Conservation (phyloP, 306 rosid species). For the Pterocarpus macrocarpus region DNA sequence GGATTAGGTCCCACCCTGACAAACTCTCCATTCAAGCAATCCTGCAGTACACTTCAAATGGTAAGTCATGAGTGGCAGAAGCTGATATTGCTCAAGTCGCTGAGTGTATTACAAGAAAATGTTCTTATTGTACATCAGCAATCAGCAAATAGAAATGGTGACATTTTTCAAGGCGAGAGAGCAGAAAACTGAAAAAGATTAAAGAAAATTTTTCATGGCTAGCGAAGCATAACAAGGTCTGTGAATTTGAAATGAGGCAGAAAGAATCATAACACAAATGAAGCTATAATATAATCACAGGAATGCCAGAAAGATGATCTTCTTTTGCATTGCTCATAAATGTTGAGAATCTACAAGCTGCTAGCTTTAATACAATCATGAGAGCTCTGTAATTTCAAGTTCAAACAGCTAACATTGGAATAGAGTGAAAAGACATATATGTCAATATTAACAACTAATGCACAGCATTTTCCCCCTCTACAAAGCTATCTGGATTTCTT, state of each 20-base stretch:
- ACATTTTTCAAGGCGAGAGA: not conserved
- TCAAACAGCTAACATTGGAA: not conserved
- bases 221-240: not conserved
- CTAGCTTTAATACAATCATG: conserved; percentile 11
- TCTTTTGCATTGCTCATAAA: conserved; percentile 21
- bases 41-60: conserved; percentile 56
- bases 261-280: conserved; percentile 12
- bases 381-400: not conserved
- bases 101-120: not conserved
- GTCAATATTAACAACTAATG: not conserved
- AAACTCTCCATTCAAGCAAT: conserved; percentile 95
- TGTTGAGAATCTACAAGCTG: conserved; percentile 2
- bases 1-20: conserved; percentile 97
- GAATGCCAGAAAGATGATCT: not conserved
- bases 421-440: not conserved
- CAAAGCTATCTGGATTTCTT: not conserved
- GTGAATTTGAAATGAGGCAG: not conserved
- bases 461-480: not conserved
- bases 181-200: not conserved
- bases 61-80: conserved; percentile 24
- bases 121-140: not conserved
- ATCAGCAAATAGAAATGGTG: not conserved
- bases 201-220: not conserved
- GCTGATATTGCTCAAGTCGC: not conserved
- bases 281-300: conserved; percentile 21